A percentile compares a stretch with the other conserved stretches of the same genome.
phyloP scores from a whole-genome alignment of 805 yeast genomes.

The Diddensiella caesifluorescens region DNA sequence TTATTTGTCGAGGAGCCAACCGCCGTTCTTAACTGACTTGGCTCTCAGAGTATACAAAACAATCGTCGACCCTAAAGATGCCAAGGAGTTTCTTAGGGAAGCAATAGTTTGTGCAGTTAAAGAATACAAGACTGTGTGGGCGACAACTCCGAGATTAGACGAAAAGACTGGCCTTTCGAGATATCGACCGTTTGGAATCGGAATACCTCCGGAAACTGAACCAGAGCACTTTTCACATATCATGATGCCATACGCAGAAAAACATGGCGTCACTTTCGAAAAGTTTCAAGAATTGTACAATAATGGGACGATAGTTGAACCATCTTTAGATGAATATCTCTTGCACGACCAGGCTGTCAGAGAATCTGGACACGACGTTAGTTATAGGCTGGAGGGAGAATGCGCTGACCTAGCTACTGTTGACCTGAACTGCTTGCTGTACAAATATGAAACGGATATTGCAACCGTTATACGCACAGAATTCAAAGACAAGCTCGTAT shows the following conservation, averaged over 20 bases:
- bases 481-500: constrained; percentile 47
- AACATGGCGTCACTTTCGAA: constrained; percentile 51
- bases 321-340: constrained; percentile 81
- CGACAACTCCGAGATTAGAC: constrained; percentile 66
- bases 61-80: constrained; percentile 35
- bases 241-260: constrained; percentile 60
- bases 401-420: constrained; percentile 89
- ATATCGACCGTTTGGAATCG: constrained; percentile 83
- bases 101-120: constrained; percentile 75
- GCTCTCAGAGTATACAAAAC: constrained; percentile 61
- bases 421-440: constrained; percentile 78
- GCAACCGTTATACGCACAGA: constrained; percentile 52
- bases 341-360: constrained; percentile 91
- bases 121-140: constrained; percentile 84
- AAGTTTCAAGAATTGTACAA: constrained; percentile 71
- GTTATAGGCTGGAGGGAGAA: constrained; percentile 81
- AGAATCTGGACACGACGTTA: constrained; percentile 95
- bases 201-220: constrained; percentile 98
- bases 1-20: constrained; percentile 88
- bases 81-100: constrained; percentile 56
- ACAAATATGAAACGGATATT: constrained; percentile 87
- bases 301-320: constrained; percentile 58
- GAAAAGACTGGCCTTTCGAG: constrained; percentile 72
- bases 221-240: constrained; percentile 76
- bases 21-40: constrained; percentile 95